phyloP scores from a whole-genome alignment of 306 rosid species.

The Oemleria cerasiformis region DNA sequence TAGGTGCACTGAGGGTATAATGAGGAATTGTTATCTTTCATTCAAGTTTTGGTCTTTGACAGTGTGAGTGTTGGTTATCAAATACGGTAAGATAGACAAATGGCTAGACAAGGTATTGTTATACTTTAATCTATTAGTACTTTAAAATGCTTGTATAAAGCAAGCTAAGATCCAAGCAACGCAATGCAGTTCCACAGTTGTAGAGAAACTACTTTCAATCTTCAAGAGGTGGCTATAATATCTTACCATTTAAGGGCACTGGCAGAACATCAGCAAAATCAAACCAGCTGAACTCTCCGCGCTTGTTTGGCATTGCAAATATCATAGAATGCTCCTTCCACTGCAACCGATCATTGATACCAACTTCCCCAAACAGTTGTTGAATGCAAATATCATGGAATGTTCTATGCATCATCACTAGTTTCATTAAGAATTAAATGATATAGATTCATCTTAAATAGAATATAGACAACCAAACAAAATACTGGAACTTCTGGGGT shows the following conservation, averaged over 20 bases:
- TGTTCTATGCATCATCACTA: too few relatives aligned
- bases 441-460: neutral
- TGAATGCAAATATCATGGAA: too few relatives aligned
- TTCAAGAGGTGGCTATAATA: slow-evolving; percentile 10
- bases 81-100: too few relatives aligned
- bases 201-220: slow-evolving; percentile 19
- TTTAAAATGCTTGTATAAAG: neutral
- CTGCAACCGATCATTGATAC: slow-evolving; percentile 89
- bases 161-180: neutral
- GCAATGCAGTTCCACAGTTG: slow-evolving; percentile 14
- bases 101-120: too few relatives aligned
- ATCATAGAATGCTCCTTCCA: slow-evolving; percentile 99
- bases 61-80: too few relatives aligned
- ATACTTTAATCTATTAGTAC: too few relatives aligned
- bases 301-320: slow-evolving; percentile 95
- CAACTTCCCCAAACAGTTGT: slow-evolving; percentile 91
- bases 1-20: neutral
- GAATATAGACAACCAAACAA: neutral
- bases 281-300: slow-evolving; percentile 95
- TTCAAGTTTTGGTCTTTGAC: neutral
- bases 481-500: neutral
- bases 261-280: slow-evolving; percentile 85
- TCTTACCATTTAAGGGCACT: slow-evolving; percentile 84
- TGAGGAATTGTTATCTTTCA: neutral
- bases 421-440: neutral